Percentiles rank a stretch among this genome's conserved stretches.
Conservation (phyloP, 2,329 filamentous ascomycete genomes). For the Leptographium procerum region DNA sequence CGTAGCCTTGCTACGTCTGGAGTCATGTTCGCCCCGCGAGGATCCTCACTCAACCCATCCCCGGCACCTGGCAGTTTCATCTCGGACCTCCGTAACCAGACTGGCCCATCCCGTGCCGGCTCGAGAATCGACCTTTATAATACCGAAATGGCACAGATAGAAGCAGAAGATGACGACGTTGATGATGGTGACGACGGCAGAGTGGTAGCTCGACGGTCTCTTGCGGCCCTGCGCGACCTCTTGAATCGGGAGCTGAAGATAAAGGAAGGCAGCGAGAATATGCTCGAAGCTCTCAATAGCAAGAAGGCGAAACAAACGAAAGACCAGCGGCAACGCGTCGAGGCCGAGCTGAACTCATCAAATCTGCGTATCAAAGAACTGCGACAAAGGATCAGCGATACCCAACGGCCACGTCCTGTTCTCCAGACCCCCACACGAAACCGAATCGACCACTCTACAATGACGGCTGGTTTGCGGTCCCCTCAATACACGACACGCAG, state of each 20-base stretch:
- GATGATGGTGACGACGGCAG: slow-evolving; percentile 16
- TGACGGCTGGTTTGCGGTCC: slow-evolving; percentile 38
- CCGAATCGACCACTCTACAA: slow-evolving; percentile 35
- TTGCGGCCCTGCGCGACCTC: slow-evolving; percentile 66
- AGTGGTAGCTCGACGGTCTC: slow-evolving; percentile 53
- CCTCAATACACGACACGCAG: slow-evolving; percentile 45
- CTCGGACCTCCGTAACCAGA: slow-evolving; percentile 67
- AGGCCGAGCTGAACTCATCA: slow-evolving; percentile 82
- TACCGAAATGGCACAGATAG: slow-evolving; percentile 46
- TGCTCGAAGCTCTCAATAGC: slow-evolving; percentile 84
- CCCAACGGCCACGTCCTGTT: slow-evolving; percentile 38
- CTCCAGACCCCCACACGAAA: slow-evolving; percentile 42
- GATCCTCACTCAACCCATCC: slow-evolving; percentile 58
- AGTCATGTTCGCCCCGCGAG: slow-evolving; percentile 55
- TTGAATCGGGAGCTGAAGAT: slow-evolving; percentile 97
- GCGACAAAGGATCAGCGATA: slow-evolving; percentile 47
- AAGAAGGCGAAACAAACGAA: slow-evolving; percentile 96
- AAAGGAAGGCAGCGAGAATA: slow-evolving; percentile 93
- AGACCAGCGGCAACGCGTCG: slow-evolving; percentile 66
- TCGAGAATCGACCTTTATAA: slow-evolving; percentile 41
- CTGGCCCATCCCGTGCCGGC: slow-evolving; percentile 53
- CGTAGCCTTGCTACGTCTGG: slow-evolving; percentile 40
- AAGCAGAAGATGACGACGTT: not conserved
- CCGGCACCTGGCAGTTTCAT: slow-evolving; percentile 77
- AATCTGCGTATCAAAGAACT: slow-evolving; percentile 60